Evolutionary conservation across 768 basidiomycete genomes (phyloP).

Genomic region (Phylloporus scabripes): DNA sequence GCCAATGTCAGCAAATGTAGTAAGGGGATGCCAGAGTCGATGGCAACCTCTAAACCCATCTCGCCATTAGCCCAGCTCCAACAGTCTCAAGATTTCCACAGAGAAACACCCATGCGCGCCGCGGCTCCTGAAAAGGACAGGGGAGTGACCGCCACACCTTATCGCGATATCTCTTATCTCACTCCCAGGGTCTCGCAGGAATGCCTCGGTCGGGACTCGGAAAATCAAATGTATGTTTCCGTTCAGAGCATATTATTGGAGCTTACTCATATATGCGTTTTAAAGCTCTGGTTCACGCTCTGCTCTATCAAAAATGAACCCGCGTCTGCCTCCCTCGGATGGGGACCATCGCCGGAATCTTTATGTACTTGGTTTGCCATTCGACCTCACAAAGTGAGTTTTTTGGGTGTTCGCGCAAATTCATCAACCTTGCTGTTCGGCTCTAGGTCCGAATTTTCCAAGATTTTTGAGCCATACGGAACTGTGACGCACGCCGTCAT

Average conservation of each 20-base stretch:
- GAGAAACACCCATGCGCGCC: background rate
- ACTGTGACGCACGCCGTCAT: conserved; percentile 73
- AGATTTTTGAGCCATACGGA: conserved; percentile 60
- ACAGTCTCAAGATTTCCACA: conserved; percentile 6
- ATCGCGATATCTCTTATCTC: conserved; percentile 5
- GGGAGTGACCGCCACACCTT: conserved; percentile 2
- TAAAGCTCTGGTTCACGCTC: conserved; percentile 36
- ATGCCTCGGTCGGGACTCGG: conserved; percentile 46
- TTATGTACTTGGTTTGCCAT: conserved; percentile 80
- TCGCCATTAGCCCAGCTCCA: conserved; percentile 8
- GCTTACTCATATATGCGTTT: conserved; percentile 19
- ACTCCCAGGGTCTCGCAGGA: conserved; percentile 9
- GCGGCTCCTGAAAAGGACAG: conserved; percentile 1
- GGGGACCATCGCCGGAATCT: conserved; percentile 63
- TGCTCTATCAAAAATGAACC: background rate
- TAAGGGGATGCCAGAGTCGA: conserved; percentile 3
- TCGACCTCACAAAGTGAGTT: conserved; percentile 69
- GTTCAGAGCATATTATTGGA: background rate
- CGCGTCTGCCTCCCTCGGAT: conserved; percentile 19
- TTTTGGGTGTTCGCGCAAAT: background rate
- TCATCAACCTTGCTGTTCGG: background rate
- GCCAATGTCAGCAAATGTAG: conserved; percentile 5
- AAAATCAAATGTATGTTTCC: conserved; percentile 48
- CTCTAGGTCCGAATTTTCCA: conserved; percentile 48
- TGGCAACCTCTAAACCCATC: conserved; percentile 1